Base-by-base conservation (phyloP, 306 rosid species). In the Lagenaria siceraria region DNA sequence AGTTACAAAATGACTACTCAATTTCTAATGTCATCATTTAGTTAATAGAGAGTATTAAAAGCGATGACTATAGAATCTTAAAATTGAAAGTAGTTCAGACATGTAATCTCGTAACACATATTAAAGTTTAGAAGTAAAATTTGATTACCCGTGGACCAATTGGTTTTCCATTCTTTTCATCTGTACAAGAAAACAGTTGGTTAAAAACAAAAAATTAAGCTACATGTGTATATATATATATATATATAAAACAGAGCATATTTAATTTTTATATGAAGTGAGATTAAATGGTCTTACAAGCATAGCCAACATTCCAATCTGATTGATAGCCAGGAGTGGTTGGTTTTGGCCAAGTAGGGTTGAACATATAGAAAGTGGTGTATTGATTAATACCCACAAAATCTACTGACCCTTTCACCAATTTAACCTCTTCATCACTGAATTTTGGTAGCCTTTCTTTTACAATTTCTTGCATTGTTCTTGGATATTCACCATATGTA, bases 401-500 rank as follows among this genome's bases (percentile, higher is more conserved):
- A 77, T 94, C 98, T 3, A 78, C 66, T 0, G 97, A 90, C 2
- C 98, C 98, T 77, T 90, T 92, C 80, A 94, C 97, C 27, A 90
- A 42, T 81, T 85, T 84, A 64, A 92, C 93, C 83, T 94, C 93
- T 71, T 94, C 92, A 53, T 81, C 29, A 4, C 89, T 90, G 90
- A 94, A 94, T 77, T 85, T 94, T 2, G 98, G 98, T 29, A 94
- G 90, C 81, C 98, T 92, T 1, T 88, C 55, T 42, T 92, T 94
- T 51, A 90, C 98, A 77, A 92, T 92, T 0, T 56, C 42, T 86
- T 94, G 93, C 68, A 94, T 84, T 29, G 97, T 90, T 83, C 17
- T 92, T 42, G 98, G 98, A 83, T 94, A 94, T 84, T 92, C 97
- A 1, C 98, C 98, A 61, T 89, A 92, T 15, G 88, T 91, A 56